Conservation (phyloP, 129 eudicot species). For the Tagetes patula region DNA sequence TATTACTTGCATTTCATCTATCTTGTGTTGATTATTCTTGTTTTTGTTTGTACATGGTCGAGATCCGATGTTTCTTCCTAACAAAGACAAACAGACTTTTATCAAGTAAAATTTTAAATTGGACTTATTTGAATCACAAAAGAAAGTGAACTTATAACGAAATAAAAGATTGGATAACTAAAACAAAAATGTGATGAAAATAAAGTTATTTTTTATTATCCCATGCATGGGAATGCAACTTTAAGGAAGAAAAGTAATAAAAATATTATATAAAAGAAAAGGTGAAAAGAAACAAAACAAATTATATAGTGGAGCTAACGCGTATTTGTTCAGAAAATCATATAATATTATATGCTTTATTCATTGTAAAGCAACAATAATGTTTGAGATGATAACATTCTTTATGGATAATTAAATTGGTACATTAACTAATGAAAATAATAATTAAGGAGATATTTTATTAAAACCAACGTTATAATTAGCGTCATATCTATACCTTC, state of each 20-base stretch:
- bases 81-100: too few species aligned
- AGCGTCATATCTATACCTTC: too few species aligned
- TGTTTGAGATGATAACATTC: background rate
- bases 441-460: background rate
- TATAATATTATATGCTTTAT: background rate
- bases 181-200: background rate
- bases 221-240: slow-evolving; percentile 12
- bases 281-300: background rate
- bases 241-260: background rate
- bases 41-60: too few species aligned
- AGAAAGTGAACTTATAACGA: background rate
- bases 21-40: too few species aligned
- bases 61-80: too few species aligned
- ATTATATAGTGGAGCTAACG: background rate
- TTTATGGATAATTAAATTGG: background rate
- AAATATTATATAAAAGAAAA: background rate
- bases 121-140: too few species aligned
- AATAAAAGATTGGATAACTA: background rate
- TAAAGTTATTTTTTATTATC: slow-evolving; percentile 7
- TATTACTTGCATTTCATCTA: too few species aligned
- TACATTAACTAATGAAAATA: too few species aligned
- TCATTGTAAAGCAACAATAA: background rate
- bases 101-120: too few species aligned
- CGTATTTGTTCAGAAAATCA: background rate
- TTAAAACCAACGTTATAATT: too few species aligned